phyloP scores from a whole-genome alignment of 2,329 filamentous ascomycete genomes.

The Pseudocercospora musae region DNA sequence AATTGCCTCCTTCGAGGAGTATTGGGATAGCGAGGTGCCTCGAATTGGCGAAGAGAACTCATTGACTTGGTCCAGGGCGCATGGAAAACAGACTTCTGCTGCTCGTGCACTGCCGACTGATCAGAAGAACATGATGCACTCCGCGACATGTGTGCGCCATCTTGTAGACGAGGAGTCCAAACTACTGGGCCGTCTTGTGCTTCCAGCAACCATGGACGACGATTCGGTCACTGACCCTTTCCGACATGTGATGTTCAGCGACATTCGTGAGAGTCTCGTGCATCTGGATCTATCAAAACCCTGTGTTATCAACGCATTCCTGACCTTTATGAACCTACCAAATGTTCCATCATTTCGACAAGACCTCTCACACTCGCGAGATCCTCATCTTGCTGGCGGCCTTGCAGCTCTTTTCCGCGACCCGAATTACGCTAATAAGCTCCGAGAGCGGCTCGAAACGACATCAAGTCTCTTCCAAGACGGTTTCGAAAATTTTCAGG shows the following conservation, averaged over 20 bases:
- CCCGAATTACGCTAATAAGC: not conserved
- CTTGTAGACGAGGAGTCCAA: conserved; percentile 52
- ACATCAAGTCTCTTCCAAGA: conserved; percentile 13
- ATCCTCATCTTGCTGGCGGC: conserved; percentile 11
- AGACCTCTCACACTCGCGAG: not conserved
- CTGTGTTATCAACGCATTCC: conserved; percentile 63
- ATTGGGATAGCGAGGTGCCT: conserved; percentile 82
- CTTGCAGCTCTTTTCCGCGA: not conserved
- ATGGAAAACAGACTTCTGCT: not conserved
- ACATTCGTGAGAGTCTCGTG: conserved; percentile 64
- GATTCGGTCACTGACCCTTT: conserved; percentile 66
- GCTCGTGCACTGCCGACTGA: not conserved
- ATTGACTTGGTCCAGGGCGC: conserved; percentile 63
- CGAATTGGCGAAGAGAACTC: conserved; percentile 73
- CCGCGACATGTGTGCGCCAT: not conserved
- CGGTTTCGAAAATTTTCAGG: conserved; percentile 7
- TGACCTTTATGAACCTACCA: conserved; percentile 49
- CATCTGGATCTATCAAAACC: not conserved
- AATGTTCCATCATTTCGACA: conserved; percentile 41
- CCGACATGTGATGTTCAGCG: conserved; percentile 74
- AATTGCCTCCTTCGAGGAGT: conserved; percentile 57
- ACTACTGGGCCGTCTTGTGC: conserved; percentile 6
- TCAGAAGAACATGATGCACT: not conserved
- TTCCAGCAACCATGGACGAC: conserved; percentile 66
- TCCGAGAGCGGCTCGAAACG: not conserved